Evolutionary conservation across 176 grass and related monocot genomes (phyloP).

Genomic region (Phragmites australis): DNA sequence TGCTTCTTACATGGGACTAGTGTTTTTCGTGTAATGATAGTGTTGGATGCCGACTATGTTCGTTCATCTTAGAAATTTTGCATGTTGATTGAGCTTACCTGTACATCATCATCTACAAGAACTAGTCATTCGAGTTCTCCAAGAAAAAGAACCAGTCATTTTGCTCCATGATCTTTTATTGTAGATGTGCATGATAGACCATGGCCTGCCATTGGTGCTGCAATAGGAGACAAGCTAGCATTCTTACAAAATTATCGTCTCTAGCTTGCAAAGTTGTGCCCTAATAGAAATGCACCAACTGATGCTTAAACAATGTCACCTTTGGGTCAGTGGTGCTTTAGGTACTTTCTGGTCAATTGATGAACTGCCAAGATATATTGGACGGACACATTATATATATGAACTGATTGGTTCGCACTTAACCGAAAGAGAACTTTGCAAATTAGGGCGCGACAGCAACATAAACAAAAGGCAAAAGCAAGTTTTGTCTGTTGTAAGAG

Average conservation of each 20-base stretch:
- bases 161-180: not conserved
- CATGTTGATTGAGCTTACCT: not conserved
- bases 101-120: slow-evolving; percentile 8
- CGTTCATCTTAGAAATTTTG: not conserved
- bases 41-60: not conserved
- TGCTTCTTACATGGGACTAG: not conserved
- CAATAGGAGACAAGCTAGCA: slow-evolving; percentile 18
- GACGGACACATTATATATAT: not conserved
- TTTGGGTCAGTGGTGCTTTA: slow-evolving; percentile 41
- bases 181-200: not conserved
- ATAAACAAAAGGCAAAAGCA: slow-evolving; percentile 42
- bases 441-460: slow-evolving; percentile 44
- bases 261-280: slow-evolving; percentile 39
- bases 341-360: slow-evolving; percentile 45
- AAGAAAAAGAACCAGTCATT: not conserved
- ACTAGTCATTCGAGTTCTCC: not conserved
- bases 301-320: slow-evolving; percentile 33
- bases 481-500: slow-evolving; percentile 44
- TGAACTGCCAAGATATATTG: slow-evolving; percentile 42
- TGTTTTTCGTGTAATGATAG: not conserved
- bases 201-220: slow-evolving; percentile 29
- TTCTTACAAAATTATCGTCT: slow-evolving; percentile 38
- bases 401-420: slow-evolving; percentile 20
- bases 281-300: slow-evolving; percentile 23
- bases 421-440: slow-evolving; percentile 38